Evolutionary conservation across 2,329 filamentous ascomycete species (phyloP).

Genomic region (Hypoxylon sp.): DNA sequence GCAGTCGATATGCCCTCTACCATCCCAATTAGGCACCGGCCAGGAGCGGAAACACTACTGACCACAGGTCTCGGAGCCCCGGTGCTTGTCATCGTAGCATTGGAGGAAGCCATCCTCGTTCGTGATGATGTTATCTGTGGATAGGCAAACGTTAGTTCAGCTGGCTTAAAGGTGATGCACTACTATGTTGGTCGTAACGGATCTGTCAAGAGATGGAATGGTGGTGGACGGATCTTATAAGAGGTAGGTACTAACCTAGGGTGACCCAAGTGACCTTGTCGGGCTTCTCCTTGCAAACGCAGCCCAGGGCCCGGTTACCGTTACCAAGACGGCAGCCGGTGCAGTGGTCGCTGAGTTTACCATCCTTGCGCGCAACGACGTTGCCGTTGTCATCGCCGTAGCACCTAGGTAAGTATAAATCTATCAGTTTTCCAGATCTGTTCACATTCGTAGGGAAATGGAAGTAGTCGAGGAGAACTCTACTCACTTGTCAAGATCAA

Average conservation of each 20-base stretch:
- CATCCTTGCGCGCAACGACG: neutral
- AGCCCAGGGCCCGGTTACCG: conserved; percentile 1
- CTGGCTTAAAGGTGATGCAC: too few relatives aligned
- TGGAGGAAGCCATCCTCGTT: conserved; percentile 3
- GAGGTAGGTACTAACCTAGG: neutral
- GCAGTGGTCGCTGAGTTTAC: neutral
- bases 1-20: neutral
- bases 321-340: neutral
- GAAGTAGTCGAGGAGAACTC: neutral
- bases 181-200: neutral
- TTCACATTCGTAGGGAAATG: neutral
- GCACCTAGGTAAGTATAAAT: neutral
- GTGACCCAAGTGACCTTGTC: neutral
- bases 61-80: conserved; percentile 1
- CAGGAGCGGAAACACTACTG: neutral
- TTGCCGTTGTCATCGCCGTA: conserved; percentile 6
- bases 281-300: conserved; percentile 1
- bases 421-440: neutral
- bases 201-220: neutral
- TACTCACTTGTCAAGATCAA: conserved; percentile 10
- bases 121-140: neutral
- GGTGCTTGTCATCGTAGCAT: neutral
- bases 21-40: neutral
- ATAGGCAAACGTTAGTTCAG: neutral
- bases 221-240: neutral